phyloP scores from a whole-genome alignment of 2,329 filamentous ascomycete species.

The Neofusicoccum kwambonambiense region DNA sequence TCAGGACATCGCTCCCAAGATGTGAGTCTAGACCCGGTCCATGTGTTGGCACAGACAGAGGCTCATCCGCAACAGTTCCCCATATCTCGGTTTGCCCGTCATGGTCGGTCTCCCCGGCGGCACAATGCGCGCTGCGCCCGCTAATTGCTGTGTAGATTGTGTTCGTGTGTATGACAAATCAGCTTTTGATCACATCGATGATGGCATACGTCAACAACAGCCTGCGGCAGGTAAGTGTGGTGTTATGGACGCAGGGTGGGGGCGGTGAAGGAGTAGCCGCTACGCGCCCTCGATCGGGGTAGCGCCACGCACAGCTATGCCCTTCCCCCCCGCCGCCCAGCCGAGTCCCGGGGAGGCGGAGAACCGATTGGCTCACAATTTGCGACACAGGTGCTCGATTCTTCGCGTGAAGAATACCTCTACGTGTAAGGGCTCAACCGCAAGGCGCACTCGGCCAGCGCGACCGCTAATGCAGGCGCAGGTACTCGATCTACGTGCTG shows the following conservation, averaged over 20 bases:
- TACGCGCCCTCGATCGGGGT: slow-evolving; percentile 4
- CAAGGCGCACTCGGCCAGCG: slow-evolving; percentile 34
- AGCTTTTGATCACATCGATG: slow-evolving; percentile 74
- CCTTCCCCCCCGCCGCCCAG: not conserved
- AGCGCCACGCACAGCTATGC: not conserved
- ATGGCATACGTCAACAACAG: slow-evolving; percentile 78
- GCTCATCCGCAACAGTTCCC: slow-evolving; percentile 41
- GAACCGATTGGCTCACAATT: slow-evolving; percentile 32
- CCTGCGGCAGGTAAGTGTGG: slow-evolving; percentile 56
- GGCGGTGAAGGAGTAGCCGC: slow-evolving; percentile 21
- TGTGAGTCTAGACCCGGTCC: slow-evolving; percentile 27
- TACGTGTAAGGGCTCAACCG: slow-evolving; percentile 62
- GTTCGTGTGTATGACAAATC: slow-evolving; percentile 75
- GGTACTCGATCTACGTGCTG: slow-evolving; percentile 55
- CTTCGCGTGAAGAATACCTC: slow-evolving; percentile 72
- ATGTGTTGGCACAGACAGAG: not conserved
- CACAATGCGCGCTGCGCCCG: slow-evolving; percentile 20
- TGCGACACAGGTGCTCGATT: slow-evolving; percentile 54
- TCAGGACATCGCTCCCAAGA: slow-evolving; percentile 49
- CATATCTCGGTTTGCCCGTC: slow-evolving; percentile 51
- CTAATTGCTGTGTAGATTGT: slow-evolving; percentile 52
- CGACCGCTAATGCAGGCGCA: slow-evolving; percentile 59
- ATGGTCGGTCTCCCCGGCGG: slow-evolving; percentile 41
- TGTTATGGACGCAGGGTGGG: not conserved
- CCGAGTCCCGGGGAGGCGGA: not conserved